Evolutionary conservation across 192 early-diverging fungal genomes (phyloP).

Genomic region (Oehlia diaphana): DNA sequence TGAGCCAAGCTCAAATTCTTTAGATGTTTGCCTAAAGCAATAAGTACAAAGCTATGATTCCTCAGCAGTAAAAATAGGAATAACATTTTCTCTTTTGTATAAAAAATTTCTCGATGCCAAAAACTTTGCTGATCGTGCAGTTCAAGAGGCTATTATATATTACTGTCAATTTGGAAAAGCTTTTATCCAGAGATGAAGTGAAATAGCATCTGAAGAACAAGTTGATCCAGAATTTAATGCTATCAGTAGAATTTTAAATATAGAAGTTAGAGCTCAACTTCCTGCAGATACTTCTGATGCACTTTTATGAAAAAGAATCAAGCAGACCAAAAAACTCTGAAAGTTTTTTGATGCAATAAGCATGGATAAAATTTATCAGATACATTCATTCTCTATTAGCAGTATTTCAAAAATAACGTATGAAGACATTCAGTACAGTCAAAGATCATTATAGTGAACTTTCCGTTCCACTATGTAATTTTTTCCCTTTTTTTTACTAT

Average conservation of each 20-base stretch:
- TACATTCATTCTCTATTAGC: constrained; percentile 8
- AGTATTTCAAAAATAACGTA: constrained; percentile 4
- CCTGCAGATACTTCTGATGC: constrained; percentile 10
- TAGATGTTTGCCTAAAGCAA: no score
- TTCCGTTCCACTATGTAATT: no score
- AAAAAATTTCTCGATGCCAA: background rate
- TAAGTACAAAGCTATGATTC: no score
- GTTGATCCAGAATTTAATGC: constrained; percentile 14
- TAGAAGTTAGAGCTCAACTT: constrained; percentile 7
- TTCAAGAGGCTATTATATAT: no score
- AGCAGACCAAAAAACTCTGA: background rate
- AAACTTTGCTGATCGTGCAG: background rate
- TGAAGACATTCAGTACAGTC: background rate
- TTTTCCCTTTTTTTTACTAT: no score
- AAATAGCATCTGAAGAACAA: constrained; percentile 24
- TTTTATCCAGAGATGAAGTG: constrained; percentile 18
- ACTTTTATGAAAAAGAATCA: background rate
- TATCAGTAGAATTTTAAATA: constrained; percentile 13
- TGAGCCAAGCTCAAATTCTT: no score
- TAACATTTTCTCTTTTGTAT: constrained; percentile 18
- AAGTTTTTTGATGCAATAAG: constrained; percentile 3
- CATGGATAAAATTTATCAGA: constrained; percentile 18
- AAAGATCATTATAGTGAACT: no score
- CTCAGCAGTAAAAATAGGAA: background rate
- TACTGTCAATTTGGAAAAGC: constrained; percentile 27